Percentiles rank a stretch among this genome's conserved stretches.
Conservation (phyloP, 1,284 basidiomycete genomes). For the Pascua sp. region DNA sequence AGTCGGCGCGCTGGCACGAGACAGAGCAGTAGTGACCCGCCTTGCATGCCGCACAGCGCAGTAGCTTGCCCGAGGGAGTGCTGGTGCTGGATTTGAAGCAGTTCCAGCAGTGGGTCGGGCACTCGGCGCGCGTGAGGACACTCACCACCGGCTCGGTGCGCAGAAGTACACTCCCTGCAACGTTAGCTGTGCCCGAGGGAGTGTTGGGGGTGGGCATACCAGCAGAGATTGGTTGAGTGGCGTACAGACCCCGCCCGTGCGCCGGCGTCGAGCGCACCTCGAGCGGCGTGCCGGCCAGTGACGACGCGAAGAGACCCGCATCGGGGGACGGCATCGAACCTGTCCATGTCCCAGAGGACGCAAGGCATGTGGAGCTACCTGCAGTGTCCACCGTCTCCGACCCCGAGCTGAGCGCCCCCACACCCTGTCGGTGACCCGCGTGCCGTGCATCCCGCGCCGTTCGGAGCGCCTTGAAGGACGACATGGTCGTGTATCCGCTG, state of each 20-base stretch:
- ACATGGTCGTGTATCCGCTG: no score
- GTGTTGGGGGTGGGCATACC: slow-evolving; percentile 17
- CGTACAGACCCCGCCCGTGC: slow-evolving; percentile 37
- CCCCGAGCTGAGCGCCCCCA: background rate
- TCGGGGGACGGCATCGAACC: background rate
- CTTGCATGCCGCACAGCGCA: slow-evolving; percentile 69
- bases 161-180: slow-evolving; percentile 61
- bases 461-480: background rate
- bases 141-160: slow-evolving; percentile 60
- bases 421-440: background rate
- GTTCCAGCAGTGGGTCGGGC: slow-evolving; percentile 58
- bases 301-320: background rate
- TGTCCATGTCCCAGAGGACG: background rate
- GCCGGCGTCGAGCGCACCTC: slow-evolving; percentile 17
- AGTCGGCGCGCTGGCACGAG: slow-evolving; percentile 71
- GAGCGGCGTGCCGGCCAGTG: slow-evolving; percentile 19
- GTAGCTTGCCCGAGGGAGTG: slow-evolving; percentile 32
- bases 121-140: slow-evolving; percentile 62
- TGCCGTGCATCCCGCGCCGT: background rate
- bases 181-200: background rate
- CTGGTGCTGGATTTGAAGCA: slow-evolving; percentile 8
- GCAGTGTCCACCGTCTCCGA: no score
- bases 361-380: no score
- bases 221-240: slow-evolving; percentile 11
- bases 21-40: slow-evolving; percentile 67